Evolutionary conservation across 441 rosid genomes (phyloP), one percentile per base, ranked within the genome.

Genomic region (Populus hybrid): DNA sequence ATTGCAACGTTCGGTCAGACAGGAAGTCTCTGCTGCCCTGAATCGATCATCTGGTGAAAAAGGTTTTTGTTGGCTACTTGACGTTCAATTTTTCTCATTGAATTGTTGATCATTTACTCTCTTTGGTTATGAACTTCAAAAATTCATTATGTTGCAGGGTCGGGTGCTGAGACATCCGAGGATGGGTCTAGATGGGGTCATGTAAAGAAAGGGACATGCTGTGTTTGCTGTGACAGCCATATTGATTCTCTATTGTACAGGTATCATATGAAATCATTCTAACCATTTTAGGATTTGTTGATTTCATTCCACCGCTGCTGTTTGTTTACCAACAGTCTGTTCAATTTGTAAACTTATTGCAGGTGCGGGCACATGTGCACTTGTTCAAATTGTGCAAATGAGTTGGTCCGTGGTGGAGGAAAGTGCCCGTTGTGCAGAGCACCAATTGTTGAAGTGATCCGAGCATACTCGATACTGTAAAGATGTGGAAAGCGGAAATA

Each of bases 341-440:
- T 67, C 50, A 77, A 67, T 35, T 20, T 2, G 34, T 14, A 80
- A 63, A 76, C 30, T 36, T 70, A 16, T 61, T 79, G 83, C 90
- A 96, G 98, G 89, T 96, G 99, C 32, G 99, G 99, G 67, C 99
- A 96, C 87, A 94, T 96, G 99, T 96, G 98, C 84, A 96, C 98
- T 66, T 94, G 98, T 73, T 90, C 93, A 71, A 92, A 93, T 84
- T 94, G 98, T 74, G 99, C 98, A 8, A 92, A 92, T 67, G 98
- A 96, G 87, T 86, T 96, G 77, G 86, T 90, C 59, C 92, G 96
- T 20, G 89, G 91, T 0, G 94, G 94, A 67, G 99, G 98, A 10
- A 96, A 93, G 81, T 96, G 99, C 84, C 99, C 99, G 0, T 78
- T 96, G 79, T 96, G 99, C 80, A 86, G 99, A 79, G 99, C 99